Percentiles rank a stretch among this genome's conserved stretches.
These are phyloP conservation scores for Uronychia setigera DNA, from an alignment of 73 alveolate genomes.

Conservation along the genomic window DNA sequence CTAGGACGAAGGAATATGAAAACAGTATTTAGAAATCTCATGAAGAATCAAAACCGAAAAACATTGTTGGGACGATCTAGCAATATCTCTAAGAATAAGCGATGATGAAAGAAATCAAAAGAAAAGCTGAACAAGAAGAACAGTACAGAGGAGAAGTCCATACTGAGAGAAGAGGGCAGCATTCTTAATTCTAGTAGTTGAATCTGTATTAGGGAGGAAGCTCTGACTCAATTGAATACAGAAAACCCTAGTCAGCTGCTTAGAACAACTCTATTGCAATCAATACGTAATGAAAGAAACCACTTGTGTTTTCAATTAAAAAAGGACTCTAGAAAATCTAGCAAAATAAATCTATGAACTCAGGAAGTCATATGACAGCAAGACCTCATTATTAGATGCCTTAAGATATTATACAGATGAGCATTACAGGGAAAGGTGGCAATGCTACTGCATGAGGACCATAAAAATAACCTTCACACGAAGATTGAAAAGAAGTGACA, in stretches of 20 bases:
- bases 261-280: background rate
- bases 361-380: background rate
- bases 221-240: background rate
- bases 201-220: background rate
- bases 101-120: too few species aligned
- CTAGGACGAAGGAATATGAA: too few species aligned
- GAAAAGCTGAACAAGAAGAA: background rate
- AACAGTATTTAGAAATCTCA: too few species aligned
- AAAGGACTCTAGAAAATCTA: background rate
- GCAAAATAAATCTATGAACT: background rate
- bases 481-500: too few species aligned
- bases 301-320: background rate
- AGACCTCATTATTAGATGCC: background rate
- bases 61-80: too few species aligned
- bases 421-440: too few species aligned
- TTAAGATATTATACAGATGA: too few species aligned
- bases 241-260: too few species aligned
- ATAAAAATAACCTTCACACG: too few species aligned
- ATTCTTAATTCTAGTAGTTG: background rate
- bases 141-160: background rate
- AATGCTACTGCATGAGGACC: too few species aligned
- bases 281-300: background rate
- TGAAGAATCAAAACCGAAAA: too few species aligned
- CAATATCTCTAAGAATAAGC: too few species aligned
- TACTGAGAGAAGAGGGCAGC: background rate